Evolutionary conservation across 306 rosid species (phyloP), one percentile per base, ranked within the genome.

Genomic region (Corylus heterophylla): DNA sequence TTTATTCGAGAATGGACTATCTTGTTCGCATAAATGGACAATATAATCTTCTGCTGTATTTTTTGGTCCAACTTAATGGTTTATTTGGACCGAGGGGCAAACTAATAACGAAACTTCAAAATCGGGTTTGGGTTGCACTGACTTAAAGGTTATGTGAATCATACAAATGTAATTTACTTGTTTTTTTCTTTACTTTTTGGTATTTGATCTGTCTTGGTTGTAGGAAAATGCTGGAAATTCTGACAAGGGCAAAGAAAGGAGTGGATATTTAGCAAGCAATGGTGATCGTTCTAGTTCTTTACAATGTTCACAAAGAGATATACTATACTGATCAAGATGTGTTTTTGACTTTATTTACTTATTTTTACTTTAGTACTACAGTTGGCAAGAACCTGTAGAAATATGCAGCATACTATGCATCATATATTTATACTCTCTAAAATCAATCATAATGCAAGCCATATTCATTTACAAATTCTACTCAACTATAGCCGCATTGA

Each of bases 221-320:
- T 68, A 92, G 98, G 93, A 81, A 69, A 86, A 64, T 88, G 86
- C 87, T 64, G 81, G 76, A 76, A 87, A 74, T 78, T 82, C 89
- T 81, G 90, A 75, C 76, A 82, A 69, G 27, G 66, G 76, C 44
- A 79, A 73, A 50, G 81, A 69, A 71, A 85, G 76, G 81, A 86
- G 78, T 77, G 88, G 73, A 52, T 78, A 63, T 74, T 85, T 80
- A 13, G 84, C 90, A 88, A 85, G 86, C 75, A 71, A 74, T 75
- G 14, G 50, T 71, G 27, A 54, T 47, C 17, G 62, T 35, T 75
- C 75, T 54, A 27, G 44, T 51, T 54, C 74, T 86, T 29, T 39
- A 22, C 12, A 77, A 35, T 75, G 63, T 79, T 73, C 58, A 69
- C 63, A 31, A 64, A 44, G 39, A 35, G 39, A 54, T 55, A 55